These are phyloP conservation scores for Micractinium conductrix DNA, from an alignment of 139 green algal genomes.

Conservation along the genomic window DNA sequence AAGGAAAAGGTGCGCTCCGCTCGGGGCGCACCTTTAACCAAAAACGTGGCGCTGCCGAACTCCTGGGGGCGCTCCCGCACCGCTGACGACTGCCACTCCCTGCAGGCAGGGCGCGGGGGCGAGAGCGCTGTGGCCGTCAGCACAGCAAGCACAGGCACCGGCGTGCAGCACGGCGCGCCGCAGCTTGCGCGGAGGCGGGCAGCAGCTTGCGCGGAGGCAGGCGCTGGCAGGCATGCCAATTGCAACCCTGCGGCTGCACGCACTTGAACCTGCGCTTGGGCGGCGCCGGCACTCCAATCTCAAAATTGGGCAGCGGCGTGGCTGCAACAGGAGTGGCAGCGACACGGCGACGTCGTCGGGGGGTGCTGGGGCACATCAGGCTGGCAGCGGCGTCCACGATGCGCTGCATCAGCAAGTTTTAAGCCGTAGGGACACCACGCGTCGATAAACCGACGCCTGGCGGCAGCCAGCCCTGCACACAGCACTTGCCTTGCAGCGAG, in stretches of 20 bases:
- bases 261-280: neutral
- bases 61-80: slow-evolving; percentile 3
- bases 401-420: neutral
- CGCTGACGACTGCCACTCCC: slow-evolving; percentile 8
- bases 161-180: too few species aligned
- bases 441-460: neutral
- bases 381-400: too few species aligned
- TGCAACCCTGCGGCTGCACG: neutral
- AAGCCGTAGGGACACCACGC: neutral
- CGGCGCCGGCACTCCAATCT: slow-evolving; percentile 23
- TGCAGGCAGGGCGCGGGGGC: too few species aligned
- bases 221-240: too few species aligned
- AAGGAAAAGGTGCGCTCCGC: too few species aligned
- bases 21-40: neutral
- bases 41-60: slow-evolving; percentile 6
- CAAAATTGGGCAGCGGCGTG: slow-evolving; percentile 24
- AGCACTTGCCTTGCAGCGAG: neutral
- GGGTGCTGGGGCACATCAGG: too few species aligned
- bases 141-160: too few species aligned
- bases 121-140: too few species aligned
- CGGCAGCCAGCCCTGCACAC: neutral
- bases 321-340: too few species aligned
- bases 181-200: too few species aligned
- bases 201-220: too few species aligned
- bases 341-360: too few species aligned